Conservation (phyloP, 805 yeast species). For the Lipomyces anomalus region DNA sequence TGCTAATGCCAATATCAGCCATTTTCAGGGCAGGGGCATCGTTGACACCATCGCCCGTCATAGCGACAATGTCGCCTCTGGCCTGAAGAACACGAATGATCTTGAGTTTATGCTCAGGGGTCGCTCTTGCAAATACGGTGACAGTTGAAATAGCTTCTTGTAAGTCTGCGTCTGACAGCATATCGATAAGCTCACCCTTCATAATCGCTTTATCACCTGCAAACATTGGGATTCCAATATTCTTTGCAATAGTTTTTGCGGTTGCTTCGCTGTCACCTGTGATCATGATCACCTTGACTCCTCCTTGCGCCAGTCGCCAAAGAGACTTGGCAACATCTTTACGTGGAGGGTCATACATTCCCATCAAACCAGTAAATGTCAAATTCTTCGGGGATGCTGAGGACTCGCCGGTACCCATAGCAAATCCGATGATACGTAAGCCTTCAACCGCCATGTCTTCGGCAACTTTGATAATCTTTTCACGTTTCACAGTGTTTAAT, state of each 20-base stretch:
- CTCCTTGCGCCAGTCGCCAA: conserved; percentile 74
- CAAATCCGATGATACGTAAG: conserved; percentile 78
- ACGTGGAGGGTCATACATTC: conserved; percentile 98
- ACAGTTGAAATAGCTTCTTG: conserved; percentile 74
- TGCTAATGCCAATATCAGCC: conserved; percentile 93
- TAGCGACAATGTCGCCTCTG: conserved; percentile 95
- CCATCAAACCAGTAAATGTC: conserved; percentile 78
- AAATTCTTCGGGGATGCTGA: conserved; percentile 47
- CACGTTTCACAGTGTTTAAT: conserved; percentile 47
- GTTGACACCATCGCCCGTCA: conserved; percentile 99
- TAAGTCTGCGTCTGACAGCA: conserved; percentile 64
- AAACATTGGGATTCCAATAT: conserved; percentile 75
- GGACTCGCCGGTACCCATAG: conserved; percentile 40
- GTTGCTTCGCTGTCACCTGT: conserved; percentile 92
- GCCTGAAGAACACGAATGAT: conserved; percentile 87
- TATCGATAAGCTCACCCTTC: conserved; percentile 78
- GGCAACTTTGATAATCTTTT: conserved; percentile 52
- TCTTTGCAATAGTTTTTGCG: conserved; percentile 76
- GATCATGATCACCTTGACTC: conserved; percentile 97
- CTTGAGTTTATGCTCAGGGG: conserved; percentile 88
- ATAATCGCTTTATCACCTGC: conserved; percentile 63
- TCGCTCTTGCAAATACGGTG: conserved; percentile 87
- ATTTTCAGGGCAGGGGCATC: conserved; percentile 97
- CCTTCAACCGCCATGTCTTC: conserved; percentile 72
- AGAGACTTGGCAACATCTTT: conserved; percentile 74